These are phyloP conservation scores for Fusarium heterosporum DNA, from an alignment of 2,329 filamentous ascomycete genomes.

Conservation along the genomic window DNA sequence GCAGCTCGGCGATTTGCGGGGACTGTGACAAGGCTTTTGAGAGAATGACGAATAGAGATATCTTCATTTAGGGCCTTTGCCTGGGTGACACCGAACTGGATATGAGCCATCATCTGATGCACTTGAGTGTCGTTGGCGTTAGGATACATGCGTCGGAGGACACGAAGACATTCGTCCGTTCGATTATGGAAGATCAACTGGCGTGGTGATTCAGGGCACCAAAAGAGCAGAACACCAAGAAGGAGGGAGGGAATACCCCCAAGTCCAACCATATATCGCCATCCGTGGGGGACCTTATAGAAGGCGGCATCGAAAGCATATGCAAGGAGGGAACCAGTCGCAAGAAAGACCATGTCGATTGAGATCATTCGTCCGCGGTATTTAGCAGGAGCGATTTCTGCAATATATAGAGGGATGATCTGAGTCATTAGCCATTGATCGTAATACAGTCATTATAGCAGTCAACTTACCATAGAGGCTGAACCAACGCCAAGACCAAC, in stretches of 20 bases:
- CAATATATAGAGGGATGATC: constrained; percentile 54
- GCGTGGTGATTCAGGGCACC: constrained; percentile 61
- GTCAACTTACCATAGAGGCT: constrained; percentile 56
- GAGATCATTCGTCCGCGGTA: constrained; percentile 61
- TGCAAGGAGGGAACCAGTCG: constrained; percentile 55
- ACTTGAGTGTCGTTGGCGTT: constrained; percentile 55
- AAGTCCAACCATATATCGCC: constrained; percentile 62
- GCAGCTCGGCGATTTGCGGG: neutral
- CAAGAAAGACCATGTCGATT: constrained; percentile 60
- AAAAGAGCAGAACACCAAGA: constrained; percentile 55
- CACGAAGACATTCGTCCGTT: constrained; percentile 52
- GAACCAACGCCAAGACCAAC: constrained; percentile 61
- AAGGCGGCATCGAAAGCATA: constrained; percentile 57
- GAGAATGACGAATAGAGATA: neutral
- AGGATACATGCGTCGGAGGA: constrained; percentile 56
- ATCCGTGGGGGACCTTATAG: constrained; percentile 55
- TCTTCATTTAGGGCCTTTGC: neutral
- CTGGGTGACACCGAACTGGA: neutral
- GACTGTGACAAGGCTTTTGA: neutral
- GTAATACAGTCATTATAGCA: too few species aligned
- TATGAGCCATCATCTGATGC: constrained; percentile 43
- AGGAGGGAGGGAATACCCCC: constrained; percentile 60
- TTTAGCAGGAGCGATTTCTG: constrained; percentile 62
- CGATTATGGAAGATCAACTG: constrained; percentile 58
- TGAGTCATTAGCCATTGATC: neutral